Percentiles rank a stretch among this genome's conserved stretches.
phyloP scores from a whole-genome alignment of 2,329 filamentous ascomycete genomes.

The Cytospora mali region DNA sequence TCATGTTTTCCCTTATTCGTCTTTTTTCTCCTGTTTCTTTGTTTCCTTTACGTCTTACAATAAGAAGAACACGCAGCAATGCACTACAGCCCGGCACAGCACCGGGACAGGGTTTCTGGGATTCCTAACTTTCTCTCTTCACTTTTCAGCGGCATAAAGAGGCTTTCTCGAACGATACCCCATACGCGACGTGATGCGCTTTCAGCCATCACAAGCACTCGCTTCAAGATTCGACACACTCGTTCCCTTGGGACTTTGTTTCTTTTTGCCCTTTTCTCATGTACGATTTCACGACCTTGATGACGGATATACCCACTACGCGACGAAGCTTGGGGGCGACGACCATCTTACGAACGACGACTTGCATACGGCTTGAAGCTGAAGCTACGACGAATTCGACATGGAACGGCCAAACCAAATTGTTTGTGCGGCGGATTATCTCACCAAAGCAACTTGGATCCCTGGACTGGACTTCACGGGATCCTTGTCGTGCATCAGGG shows the following conservation, averaged over 20 bases:
- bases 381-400: conserved; percentile 29
- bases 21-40: conserved; percentile 39
- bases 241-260: conserved; percentile 37
- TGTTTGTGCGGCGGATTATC: conserved; percentile 28
- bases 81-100: conserved; percentile 52
- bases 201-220: conserved; percentile 37
- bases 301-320: conserved; percentile 39
- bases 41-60: conserved; percentile 41
- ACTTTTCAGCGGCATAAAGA: conserved; percentile 43
- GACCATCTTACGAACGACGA: conserved; percentile 42
- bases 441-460: conserved; percentile 27
- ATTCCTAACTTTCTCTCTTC: conserved; percentile 32
- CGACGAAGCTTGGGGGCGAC: conserved; percentile 38
- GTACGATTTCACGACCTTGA: conserved; percentile 48
- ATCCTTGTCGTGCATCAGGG: conserved; percentile 25
- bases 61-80: conserved; percentile 67
- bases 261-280: conserved; percentile 49
- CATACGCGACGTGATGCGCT: conserved; percentile 36
- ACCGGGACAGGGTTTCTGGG: conserved; percentile 48
- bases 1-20: conserved; percentile 37
- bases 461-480: conserved; percentile 31
- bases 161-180: conserved; percentile 47
- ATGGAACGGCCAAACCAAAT: conserved; percentile 22
- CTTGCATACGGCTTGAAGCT: conserved; percentile 29
- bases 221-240: conserved; percentile 42